Conservation (phyloP, 2,329 filamentous ascomycete genomes). For the Pseudomassariella vexata region DNA sequence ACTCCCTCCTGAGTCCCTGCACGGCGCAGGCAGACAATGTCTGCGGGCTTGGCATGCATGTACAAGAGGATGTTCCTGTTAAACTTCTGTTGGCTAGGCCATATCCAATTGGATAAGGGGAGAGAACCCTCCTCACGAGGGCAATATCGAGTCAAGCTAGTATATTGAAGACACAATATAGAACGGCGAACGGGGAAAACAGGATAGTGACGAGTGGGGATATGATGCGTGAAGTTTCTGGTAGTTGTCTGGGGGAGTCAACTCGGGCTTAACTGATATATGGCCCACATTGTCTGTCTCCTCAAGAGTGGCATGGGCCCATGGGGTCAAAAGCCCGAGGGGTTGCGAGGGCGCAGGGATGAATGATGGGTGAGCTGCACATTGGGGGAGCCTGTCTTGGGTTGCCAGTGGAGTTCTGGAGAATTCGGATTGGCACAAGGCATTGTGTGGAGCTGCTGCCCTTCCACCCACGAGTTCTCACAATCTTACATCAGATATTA, state of each 20-base stretch:
- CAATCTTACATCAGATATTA: no score
- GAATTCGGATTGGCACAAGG: constrained; percentile 6
- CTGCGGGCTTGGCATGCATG: constrained; percentile 34
- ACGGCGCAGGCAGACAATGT: constrained; percentile 22
- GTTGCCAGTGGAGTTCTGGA: constrained; percentile 5
- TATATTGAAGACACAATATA: constrained; percentile 37
- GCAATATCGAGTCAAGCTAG: constrained; percentile 36
- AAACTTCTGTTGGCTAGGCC: constrained; percentile 20
- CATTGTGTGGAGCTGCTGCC: no score
- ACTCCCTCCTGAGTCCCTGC: no score
- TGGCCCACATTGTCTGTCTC: constrained; percentile 8
- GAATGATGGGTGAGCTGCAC: no score
- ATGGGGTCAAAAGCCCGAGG: no score
- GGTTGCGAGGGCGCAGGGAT: no score
- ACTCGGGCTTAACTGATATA: constrained; percentile 9
- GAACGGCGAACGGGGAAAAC: constrained; percentile 26
- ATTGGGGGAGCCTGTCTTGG: neutral
- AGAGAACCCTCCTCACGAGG: constrained; percentile 26
- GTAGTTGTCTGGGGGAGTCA: constrained; percentile 3
- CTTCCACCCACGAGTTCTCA: no score
- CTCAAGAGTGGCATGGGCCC: no score
- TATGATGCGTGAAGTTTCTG: constrained; percentile 7
- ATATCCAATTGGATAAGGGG: constrained; percentile 29
- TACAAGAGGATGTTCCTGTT: constrained; percentile 25
- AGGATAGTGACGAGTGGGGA: constrained; percentile 10